These are phyloP conservation scores for Xylaria sp. DNA, from an alignment of 2,329 filamentous ascomycete genomes.

Conservation along the genomic window DNA sequence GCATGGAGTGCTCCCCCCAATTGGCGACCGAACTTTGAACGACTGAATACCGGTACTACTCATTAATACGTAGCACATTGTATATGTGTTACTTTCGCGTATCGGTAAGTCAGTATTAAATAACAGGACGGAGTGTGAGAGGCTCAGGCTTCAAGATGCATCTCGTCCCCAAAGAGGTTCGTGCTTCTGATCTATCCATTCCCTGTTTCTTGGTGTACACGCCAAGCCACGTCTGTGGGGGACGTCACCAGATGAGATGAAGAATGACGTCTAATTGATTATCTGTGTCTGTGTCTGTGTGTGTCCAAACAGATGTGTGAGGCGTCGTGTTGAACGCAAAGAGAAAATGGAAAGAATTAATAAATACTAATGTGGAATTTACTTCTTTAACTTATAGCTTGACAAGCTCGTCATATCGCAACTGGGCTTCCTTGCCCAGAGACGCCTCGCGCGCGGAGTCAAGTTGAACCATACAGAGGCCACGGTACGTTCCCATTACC, in stretches of 20 bases:
- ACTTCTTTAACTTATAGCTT: slow-evolving; percentile 66
- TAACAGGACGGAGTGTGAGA: slow-evolving; percentile 9
- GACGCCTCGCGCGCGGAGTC: slow-evolving; percentile 86
- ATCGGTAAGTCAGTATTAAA: slow-evolving; percentile 1
- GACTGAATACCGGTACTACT: not conserved
- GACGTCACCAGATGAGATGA: not conserved
- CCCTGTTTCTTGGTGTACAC: not conserved
- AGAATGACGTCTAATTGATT: not conserved
- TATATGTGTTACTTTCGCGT: slow-evolving; percentile 9
- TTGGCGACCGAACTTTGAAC: slow-evolving; percentile 6
- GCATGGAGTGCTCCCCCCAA: slow-evolving; percentile 7
- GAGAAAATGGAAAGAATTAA: not conserved
- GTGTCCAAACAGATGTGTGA: not conserved
- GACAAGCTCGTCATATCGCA: slow-evolving; percentile 97
- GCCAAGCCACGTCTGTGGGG: slow-evolving; percentile 14
- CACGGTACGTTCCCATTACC: slow-evolving; percentile 63
- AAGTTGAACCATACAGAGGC: slow-evolving; percentile 92
- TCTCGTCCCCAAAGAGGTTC: slow-evolving; percentile 52
- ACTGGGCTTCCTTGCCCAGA: slow-evolving; percentile 86
- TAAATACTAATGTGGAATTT: slow-evolving; percentile 23
- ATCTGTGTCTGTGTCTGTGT: not conserved
- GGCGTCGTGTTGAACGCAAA: not conserved
- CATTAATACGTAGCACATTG: slow-evolving; percentile 1
- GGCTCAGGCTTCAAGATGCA: slow-evolving; percentile 42
- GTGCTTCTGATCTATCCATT: slow-evolving; percentile 29